Evolutionary conservation across 441 rosid genomes (phyloP).

Genomic region (Sinapis alba): DNA sequence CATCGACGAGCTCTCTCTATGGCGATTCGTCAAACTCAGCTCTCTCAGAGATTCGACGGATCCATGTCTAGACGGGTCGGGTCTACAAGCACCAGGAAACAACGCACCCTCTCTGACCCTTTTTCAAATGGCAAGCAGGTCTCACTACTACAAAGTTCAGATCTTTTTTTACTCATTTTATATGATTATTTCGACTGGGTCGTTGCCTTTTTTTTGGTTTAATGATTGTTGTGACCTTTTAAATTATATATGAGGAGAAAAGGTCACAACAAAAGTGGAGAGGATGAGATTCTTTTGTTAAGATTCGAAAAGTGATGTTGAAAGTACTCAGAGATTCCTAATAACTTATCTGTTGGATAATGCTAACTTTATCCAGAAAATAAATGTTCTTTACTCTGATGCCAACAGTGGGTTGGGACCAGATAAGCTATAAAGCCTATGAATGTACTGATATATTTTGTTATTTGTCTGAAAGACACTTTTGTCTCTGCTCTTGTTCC

Average conservation of each 20-base stretch:
- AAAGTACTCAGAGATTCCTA: constrained; percentile 9
- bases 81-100: constrained; percentile 71
- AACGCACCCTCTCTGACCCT: constrained; percentile 66
- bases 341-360: constrained; percentile 12
- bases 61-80: constrained; percentile 97
- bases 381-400: constrained; percentile 22
- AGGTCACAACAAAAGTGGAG: constrained; percentile 29
- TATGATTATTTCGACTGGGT: constrained; percentile 2
- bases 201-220: constrained; percentile 16
- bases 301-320: background rate
- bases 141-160: constrained; percentile 6
- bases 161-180: constrained; percentile 7
- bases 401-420: constrained; percentile 36
- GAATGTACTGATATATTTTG: constrained; percentile 10
- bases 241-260: constrained; percentile 16
- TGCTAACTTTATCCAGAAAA: constrained; percentile 15
- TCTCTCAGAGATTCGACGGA: constrained; percentile 95
- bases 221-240: constrained; percentile 38
- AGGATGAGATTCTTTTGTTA: constrained; percentile 17
- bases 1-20: constrained; percentile 43
- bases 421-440: constrained; percentile 16
- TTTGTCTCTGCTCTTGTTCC: constrained; percentile 26
- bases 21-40: constrained; percentile 71
- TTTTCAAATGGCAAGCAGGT: constrained; percentile 80
- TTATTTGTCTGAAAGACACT: constrained; percentile 10